Percentiles rank a stretch among this genome's conserved stretches.
Evolutionary conservation across 2,329 filamentous ascomycete genomes (phyloP).

Genomic region (Xylariaceae sp.): DNA sequence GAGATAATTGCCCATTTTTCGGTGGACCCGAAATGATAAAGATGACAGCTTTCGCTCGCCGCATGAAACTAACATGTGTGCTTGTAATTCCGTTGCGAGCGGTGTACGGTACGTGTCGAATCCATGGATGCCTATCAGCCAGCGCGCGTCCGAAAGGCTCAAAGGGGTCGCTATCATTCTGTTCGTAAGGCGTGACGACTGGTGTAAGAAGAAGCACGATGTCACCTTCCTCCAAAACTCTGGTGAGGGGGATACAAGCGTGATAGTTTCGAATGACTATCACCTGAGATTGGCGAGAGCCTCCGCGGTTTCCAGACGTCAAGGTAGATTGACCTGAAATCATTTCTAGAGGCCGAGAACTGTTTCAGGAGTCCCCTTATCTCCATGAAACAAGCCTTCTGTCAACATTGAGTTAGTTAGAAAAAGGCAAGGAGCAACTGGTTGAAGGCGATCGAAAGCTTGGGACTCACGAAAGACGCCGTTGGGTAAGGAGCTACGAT

Average conservation of each 20-base stretch:
- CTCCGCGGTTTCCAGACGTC: conserved; percentile 29
- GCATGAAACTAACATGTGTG: conserved; percentile 58
- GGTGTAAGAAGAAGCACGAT: conserved; percentile 59
- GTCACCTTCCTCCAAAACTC: conserved; percentile 43
- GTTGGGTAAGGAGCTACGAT: conserved; percentile 14
- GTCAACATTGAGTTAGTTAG: conserved; percentile 4
- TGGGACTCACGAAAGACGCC: conserved; percentile 12
- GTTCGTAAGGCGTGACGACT: conserved; percentile 41
- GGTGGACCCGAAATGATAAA: conserved; percentile 53
- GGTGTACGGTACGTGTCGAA: conserved; percentile 69
- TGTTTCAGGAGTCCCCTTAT: conserved; percentile 22
- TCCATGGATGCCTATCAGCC: conserved; percentile 50
- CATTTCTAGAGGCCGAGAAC: conserved; percentile 28
- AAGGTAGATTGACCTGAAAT: conserved; percentile 28
- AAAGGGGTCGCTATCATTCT: conserved; percentile 57
- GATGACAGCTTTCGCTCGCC: conserved; percentile 52
- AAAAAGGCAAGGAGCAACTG: background rate
- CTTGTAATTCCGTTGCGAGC: conserved; percentile 57
- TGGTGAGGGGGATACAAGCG: conserved; percentile 43
- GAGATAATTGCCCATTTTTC: conserved; percentile 43
- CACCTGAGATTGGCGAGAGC: conserved; percentile 27
- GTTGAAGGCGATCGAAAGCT: background rate
- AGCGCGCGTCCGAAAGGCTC: conserved; percentile 63
- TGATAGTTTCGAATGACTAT: conserved; percentile 28
- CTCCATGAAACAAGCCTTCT: conserved; percentile 23